Evolutionary conservation across 2,329 filamentous ascomycete genomes (phyloP), one percentile per base, ranked within the genome.

Genomic region (Tolypocladium ophioglossoides): DNA sequence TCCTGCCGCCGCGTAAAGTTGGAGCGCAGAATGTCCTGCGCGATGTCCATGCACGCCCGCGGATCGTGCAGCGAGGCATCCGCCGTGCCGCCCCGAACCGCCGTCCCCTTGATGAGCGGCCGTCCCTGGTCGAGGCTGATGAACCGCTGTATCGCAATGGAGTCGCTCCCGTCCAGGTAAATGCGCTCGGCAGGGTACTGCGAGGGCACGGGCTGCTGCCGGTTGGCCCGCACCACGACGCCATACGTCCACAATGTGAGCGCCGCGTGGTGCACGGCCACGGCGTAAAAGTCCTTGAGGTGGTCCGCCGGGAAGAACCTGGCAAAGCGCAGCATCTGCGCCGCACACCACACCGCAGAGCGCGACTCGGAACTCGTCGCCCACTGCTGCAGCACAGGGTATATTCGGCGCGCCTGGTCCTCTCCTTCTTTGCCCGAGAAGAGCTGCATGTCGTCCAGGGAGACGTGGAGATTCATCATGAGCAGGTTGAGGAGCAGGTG

Each of bases 221-320:
- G 60, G 50, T 61, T 64, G 16, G 78, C 74, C 57, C 71, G 68
- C 22, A 70, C 74, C 7, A 84, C 73, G 0, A 88, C 78, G 0
- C 84, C 83, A 59, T 85, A 87, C 0, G 79, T 79, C 87, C 87
- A 90, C 41, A 89, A 71, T 0, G 82, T 80, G 5, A 90, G 71
- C 14, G 79, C 77, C 4, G 83, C 84, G 63, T 89, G 85, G 63
- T 88, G 86, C 0, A 88, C 77, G 0, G 80, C 82, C 8, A 89
- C 79, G 0, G 85, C 84, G 57, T 82, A 80, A 64, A 89, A 88
- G 57, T 85, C 82, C 46, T 81, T 79, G 4, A 88, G 66, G 12
- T 78, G 73, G 0, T 76, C 74, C 2, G 70, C 65, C 0, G 80
- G 76, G 50, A 84, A 78, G 50, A 70, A 56, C 61, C 77, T 79